phyloP scores from a whole-genome alignment of 179 eudicot species.

The Kewa caespitosa region DNA sequence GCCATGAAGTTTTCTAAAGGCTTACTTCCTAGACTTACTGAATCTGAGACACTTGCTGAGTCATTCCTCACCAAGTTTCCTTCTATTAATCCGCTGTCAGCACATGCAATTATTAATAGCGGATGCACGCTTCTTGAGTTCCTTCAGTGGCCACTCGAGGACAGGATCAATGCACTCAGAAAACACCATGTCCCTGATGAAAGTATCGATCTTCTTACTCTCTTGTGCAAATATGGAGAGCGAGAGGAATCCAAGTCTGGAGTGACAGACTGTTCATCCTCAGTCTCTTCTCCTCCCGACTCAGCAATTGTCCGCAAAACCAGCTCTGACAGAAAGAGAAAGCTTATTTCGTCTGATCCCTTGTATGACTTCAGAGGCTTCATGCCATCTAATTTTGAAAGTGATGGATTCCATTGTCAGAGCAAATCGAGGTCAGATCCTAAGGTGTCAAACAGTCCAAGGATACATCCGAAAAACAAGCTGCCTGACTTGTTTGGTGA shows the following conservation, averaged over 20 bases:
- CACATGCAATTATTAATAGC: constrained; percentile 84
- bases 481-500: constrained; percentile 32
- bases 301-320: constrained; percentile 41
- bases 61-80: constrained; percentile 83
- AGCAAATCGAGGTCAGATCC: constrained; percentile 32
- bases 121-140: constrained; percentile 59
- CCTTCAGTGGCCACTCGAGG: constrained; percentile 60
- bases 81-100: constrained; percentile 89
- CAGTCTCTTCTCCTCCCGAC: constrained; percentile 79
- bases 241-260: constrained; percentile 86
- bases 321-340: constrained; percentile 51
- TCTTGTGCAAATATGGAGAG: constrained; percentile 72
- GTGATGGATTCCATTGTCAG: constrained; percentile 27
- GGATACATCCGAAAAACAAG: constrained; percentile 28
- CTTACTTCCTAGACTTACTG: constrained; percentile 65
- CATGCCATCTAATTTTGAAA: constrained; percentile 29
- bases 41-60: constrained; percentile 87
- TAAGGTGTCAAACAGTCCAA: constrained; percentile 33
- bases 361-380: constrained; percentile 35
- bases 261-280: constrained; percentile 88
- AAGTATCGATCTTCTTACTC: constrained; percentile 59
- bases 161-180: constrained; percentile 49
- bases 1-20: constrained; percentile 40
- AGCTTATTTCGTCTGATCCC: constrained; percentile 29
- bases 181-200: constrained; percentile 68